Conservation (phyloP, 768 basidiomycete genomes). For the Lactarius psammicola region DNA sequence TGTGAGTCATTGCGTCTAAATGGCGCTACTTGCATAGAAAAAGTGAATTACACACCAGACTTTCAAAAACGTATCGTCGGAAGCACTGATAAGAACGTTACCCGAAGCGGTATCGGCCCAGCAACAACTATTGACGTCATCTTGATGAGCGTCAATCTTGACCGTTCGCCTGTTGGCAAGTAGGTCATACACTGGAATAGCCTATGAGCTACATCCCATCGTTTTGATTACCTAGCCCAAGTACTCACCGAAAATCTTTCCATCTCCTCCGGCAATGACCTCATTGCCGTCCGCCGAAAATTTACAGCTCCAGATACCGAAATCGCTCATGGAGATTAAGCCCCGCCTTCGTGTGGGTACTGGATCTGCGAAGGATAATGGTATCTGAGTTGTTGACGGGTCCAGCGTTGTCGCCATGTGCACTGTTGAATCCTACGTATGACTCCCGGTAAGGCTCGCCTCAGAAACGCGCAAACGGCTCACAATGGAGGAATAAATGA, state of each 20-base stretch:
- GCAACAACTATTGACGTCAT: conserved; percentile 94
- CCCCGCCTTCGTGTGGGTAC: conserved; percentile 29
- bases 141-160: conserved; percentile 80
- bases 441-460: conserved; percentile 17
- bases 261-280: conserved; percentile 87
- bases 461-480: conserved; percentile 29
- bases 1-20: conserved; percentile 28
- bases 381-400: conserved; percentile 55
- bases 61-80: conserved; percentile 93
- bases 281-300: conserved; percentile 97
- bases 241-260: conserved; percentile 66
- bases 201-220: background rate
- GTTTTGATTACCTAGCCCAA: background rate
- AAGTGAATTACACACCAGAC: conserved; percentile 66
- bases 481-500: conserved; percentile 92
- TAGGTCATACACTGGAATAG: conserved; percentile 80
- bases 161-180: conserved; percentile 74
- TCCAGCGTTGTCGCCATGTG: conserved; percentile 75
- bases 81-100: conserved; percentile 92
- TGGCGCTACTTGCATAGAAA: background rate
- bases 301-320: conserved; percentile 89
- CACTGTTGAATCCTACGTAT: conserved; percentile 59
- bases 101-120: conserved; percentile 94
- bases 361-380: conserved; percentile 49
- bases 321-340: conserved; percentile 44